Base-by-base conservation (phyloP, 495 filamentous ascomycete genomes). In the Penicillium steckii region DNA sequence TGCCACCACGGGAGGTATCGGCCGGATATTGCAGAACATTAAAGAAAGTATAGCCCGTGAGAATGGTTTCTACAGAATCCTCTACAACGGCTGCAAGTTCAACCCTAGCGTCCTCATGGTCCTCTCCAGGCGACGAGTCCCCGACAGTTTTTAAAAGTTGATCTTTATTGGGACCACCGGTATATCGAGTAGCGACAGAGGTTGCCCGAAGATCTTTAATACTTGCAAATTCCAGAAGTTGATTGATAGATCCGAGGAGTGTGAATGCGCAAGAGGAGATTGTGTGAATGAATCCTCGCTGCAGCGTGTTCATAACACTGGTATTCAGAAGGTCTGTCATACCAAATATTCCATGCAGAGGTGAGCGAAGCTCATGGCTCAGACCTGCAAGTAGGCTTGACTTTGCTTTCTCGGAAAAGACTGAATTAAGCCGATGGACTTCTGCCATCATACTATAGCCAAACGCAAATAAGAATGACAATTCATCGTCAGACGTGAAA, bases 361-460 rank as follows among this genome's bases (percentile, higher is more conserved):
- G 85, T 0, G 77, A 82, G 2, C 85, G 71, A 25, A 88, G 69
- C 54, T 89, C 85, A 59, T 89, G 85, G 18, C 80, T 84, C 17
- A 89, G 79, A n/a, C 79, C 83, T 1, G 81, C 81, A 30, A 89
- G 80, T 53, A 88, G 81, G 46, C 84, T 81, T 5, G 76, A 73
- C 56, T 88, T 88, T 41, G 74, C 75, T 26, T 63, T 67, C 44
- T 79, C 74, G 22, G 74, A 69, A 46, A 48, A 60, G 18, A 66
- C 61, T 6, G 68, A 66, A 44, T 71, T 69, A 15, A 85, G 61
- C 37, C 77, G 73, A 2, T 74, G 72, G 0, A 84, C 75, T 55
- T 84, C 81, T 5, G 78, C 79, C 80, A 84, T 85, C 47, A 82
- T 13, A 42, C 71, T 76, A 41, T 80, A 77, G 24, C 78, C 77